Base-by-base conservation (phyloP, 1,139 yeast species). In the Saccharomyces hybrid region DNA sequence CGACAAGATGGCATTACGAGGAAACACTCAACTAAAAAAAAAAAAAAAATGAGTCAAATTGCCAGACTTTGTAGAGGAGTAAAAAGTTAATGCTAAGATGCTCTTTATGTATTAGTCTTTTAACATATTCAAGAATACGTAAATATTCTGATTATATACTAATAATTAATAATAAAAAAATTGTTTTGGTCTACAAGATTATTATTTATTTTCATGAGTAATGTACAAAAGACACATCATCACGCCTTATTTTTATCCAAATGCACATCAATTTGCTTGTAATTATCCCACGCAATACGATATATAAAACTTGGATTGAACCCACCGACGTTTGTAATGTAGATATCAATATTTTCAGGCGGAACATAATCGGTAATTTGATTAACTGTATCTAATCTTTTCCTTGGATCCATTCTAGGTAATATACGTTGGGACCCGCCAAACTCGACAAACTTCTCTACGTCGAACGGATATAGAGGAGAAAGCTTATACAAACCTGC, bases 241-340 rank as follows among this genome's bases (percentile, higher is more conserved):
- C 20, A 38, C 20, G 20, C 44, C 44, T 38, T 38, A 48, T 56
- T 54, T 8, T 59, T 59, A 53, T 67, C 74, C 60, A 84, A 74
- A 64, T 79, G 79, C 57, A 82, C 88, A 71, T 91, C 97, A 65
- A 87, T 91, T 51, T 85, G 82, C 70, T 86, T 86, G 73, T 95
- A 95, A 72, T 91, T 90, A 72, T 95, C 99, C 75, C 91, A 81
- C 47, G 93, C 96, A 57, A 93, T 86, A 73, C 99, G 84, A 73
- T 95, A 95, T 54, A 93, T 86, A 73, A 93, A 95, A 61, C 95
- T 89, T 51, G 99, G 99, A 27, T 98, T 88, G 70, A 88, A 91
- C 30, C 98, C 98, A 50, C 99, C 99, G 58, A 90, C 81, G 69
- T 95, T 93, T 20, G 99, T 91, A 65, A 93, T 88, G 71, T 86